A percentile compares a stretch with the other conserved stretches of the same genome.
These are phyloP conservation scores for Clarireedia homoeocarpa DNA, from an alignment of 2,329 filamentous ascomycete species.

Conservation along the genomic window DNA sequence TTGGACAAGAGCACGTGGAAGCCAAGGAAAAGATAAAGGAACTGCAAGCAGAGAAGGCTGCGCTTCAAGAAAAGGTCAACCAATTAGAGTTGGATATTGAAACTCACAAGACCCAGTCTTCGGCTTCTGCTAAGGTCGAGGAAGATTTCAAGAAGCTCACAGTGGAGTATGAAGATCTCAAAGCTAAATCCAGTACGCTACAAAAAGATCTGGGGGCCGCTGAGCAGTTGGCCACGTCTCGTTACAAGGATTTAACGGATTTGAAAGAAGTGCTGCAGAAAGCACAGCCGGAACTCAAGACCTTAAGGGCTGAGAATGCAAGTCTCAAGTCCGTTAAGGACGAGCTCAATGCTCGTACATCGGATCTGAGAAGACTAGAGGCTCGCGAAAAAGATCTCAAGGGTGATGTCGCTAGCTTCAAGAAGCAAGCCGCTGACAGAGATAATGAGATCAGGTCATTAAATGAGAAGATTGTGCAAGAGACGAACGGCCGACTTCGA, in stretches of 20 bases:
- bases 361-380: constrained; percentile 69
- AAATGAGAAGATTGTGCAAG: constrained; percentile 69
- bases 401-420: constrained; percentile 61
- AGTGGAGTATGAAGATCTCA: constrained; percentile 58
- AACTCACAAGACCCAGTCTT: constrained; percentile 23
- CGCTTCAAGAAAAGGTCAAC: constrained; percentile 54
- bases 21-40: constrained; percentile 70
- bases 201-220: constrained; percentile 81
- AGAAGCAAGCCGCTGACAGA: constrained; percentile 63
- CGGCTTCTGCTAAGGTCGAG: constrained; percentile 24
- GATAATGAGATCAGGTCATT: constrained; percentile 71
- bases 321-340: constrained; percentile 68
- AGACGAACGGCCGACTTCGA: constrained; percentile 61
- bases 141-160: constrained; percentile 33
- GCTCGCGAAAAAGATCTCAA: constrained; percentile 74
- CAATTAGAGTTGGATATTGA: constrained; percentile 65
- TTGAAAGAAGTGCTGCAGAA: constrained; percentile 74
- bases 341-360: constrained; percentile 54
- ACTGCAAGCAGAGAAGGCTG: constrained; percentile 60
- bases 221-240: constrained; percentile 74
- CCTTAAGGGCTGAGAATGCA: constrained; percentile 66
- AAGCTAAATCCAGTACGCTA: constrained; percentile 58
- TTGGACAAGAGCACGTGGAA: constrained; percentile 78
- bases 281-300: constrained; percentile 77
- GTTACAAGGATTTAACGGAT: constrained; percentile 83